Conservation (phyloP, 192 early-diverging fungal genomes). For the Coemansia sp. region DNA sequence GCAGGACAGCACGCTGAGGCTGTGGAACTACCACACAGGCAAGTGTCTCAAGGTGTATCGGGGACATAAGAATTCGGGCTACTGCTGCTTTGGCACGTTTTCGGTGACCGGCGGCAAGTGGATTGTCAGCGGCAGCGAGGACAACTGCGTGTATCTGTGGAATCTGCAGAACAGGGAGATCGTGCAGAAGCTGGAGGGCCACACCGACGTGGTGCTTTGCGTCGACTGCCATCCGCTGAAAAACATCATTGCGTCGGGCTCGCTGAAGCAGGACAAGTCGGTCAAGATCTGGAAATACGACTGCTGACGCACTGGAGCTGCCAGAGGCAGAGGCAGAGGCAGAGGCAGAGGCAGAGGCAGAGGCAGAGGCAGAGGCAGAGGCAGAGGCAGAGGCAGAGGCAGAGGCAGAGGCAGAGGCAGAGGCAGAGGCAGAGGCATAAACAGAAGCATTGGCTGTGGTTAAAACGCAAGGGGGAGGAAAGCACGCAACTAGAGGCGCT, state of each 20-base stretch:
- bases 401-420: too few relatives aligned
- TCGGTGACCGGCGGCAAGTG: slow-evolving; percentile 83
- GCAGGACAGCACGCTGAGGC: slow-evolving; percentile 85
- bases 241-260: slow-evolving; percentile 93
- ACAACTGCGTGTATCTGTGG: slow-evolving; percentile 94
- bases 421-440: too few relatives aligned
- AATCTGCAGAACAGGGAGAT: slow-evolving; percentile 94
- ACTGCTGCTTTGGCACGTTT: slow-evolving; percentile 93
- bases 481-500: too few relatives aligned
- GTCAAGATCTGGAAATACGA: slow-evolving; percentile 79
- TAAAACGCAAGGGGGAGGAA: too few relatives aligned
- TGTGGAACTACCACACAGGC: slow-evolving; percentile 91
- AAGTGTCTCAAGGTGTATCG: slow-evolving; percentile 95
- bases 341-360: too few relatives aligned
- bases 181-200: slow-evolving; percentile 90
- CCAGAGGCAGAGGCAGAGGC: too few relatives aligned
- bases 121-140: slow-evolving; percentile 96
- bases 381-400: too few relatives aligned
- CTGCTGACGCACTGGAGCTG: too few relatives aligned
- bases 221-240: slow-evolving; percentile 91
- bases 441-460: too few relatives aligned
- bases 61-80: slow-evolving; percentile 88
- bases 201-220: slow-evolving; percentile 87
- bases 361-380: too few relatives aligned
- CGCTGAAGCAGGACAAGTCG: slow-evolving; percentile 85